Percentiles rank a stretch among this genome's conserved stretches.
phyloP scores from a whole-genome alignment of 345 rosid species.

The Streptanthus diversifolius region DNA sequence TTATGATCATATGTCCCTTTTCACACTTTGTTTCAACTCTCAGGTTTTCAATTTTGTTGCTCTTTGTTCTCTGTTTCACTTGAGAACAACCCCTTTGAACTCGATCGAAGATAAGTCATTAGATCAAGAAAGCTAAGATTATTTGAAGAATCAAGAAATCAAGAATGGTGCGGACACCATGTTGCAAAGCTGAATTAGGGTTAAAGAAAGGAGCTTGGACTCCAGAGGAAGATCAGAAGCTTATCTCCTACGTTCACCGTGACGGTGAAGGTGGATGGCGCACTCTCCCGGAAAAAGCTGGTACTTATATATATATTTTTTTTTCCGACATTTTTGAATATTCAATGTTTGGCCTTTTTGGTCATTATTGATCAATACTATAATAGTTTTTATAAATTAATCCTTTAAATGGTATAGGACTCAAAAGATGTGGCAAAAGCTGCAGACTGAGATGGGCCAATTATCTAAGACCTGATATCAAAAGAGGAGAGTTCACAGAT shows the following conservation, averaged over 20 bases:
- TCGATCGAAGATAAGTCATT: neutral
- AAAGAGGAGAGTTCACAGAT: slow-evolving; percentile 44
- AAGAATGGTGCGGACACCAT: slow-evolving; percentile 43
- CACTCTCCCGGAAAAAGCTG: slow-evolving; percentile 48
- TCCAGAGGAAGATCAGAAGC: slow-evolving; percentile 48
- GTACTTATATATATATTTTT: slow-evolving; percentile 16
- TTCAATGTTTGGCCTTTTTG: slow-evolving; percentile 1
- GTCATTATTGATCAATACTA: neutral
- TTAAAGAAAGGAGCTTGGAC: slow-evolving; percentile 54
- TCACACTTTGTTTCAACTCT: slow-evolving; percentile 26
- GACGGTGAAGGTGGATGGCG: slow-evolving; percentile 57
- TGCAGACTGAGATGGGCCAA: slow-evolving; percentile 54
- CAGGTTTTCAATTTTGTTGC: neutral
- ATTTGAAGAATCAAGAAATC: slow-evolving; percentile 16
- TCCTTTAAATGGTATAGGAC: slow-evolving; percentile 24
- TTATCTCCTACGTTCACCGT: slow-evolving; percentile 36
- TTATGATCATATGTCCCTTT: slow-evolving; percentile 9
- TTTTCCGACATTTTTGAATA: slow-evolving; percentile 1
- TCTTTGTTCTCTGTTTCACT: slow-evolving; percentile 5
- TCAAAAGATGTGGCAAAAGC: slow-evolving; percentile 52
- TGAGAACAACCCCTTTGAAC: neutral
- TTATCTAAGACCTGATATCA: slow-evolving; percentile 50
- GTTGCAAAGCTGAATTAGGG: slow-evolving; percentile 30
- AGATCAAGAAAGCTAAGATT: neutral
- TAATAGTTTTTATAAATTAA: neutral